A percentile compares a stretch with the other conserved stretches of the same genome.
Evolutionary conservation across 768 basidiomycete genomes (phyloP).

Genomic region (Cystobasidium onofrii): DNA sequence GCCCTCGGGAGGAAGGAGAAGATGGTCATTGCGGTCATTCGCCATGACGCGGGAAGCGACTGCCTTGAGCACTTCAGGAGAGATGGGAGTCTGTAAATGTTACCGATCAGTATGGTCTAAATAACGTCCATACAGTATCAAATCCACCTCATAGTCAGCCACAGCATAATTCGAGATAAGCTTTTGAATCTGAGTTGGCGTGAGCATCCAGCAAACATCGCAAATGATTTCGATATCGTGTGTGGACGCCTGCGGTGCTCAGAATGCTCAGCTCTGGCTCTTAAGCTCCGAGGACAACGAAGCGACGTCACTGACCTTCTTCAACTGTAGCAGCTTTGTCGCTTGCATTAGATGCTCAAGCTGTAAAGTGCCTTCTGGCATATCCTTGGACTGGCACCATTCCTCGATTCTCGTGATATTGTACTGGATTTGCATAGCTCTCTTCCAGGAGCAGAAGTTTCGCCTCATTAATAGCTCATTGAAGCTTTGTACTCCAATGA

Average conservation of each 20-base stretch:
- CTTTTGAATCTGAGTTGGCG: constrained; percentile 97
- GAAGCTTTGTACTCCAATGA: constrained; percentile 93
- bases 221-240: constrained; percentile 92
- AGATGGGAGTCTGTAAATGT: constrained; percentile 71
- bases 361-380: constrained; percentile 96
- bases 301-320: constrained; percentile 56
- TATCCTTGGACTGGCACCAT: constrained; percentile 99
- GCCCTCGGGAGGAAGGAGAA: constrained; percentile 87
- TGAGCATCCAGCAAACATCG: constrained; percentile 96
- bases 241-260: constrained; percentile 62
- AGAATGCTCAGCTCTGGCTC: constrained; percentile 54
- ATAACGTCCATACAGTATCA: too few species aligned
- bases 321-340: constrained; percentile 91
- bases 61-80: constrained; percentile 90
- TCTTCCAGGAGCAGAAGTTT: constrained; percentile 99
- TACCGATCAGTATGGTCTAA: neutral
- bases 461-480: constrained; percentile 97
- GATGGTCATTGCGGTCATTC: constrained; percentile 92
- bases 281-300: constrained; percentile 78
- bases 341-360: constrained; percentile 99
- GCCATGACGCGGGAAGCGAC: constrained; percentile 92
- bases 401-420: constrained; percentile 91
- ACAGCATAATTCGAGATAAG: constrained; percentile 90
- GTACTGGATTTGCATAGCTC: constrained; percentile 99
- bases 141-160: constrained; percentile 91